Evolutionary conservation across 306 rosid genomes (phyloP).

Genomic region (Vicia faba): DNA sequence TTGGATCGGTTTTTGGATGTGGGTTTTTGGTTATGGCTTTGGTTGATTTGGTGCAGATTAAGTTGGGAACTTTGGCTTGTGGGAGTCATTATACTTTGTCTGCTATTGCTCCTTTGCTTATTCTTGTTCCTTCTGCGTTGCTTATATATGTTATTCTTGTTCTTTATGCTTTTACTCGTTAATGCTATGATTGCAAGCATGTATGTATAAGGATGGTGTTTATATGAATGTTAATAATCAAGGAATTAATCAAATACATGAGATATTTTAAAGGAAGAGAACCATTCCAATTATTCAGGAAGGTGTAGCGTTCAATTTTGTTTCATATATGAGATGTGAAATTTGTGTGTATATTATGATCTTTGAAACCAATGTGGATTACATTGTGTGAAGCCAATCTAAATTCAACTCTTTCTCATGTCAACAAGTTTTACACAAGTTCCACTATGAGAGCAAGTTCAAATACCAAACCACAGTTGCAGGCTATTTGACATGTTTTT

Average conservation of each 20-base stretch:
- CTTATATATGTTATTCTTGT: constrained; percentile 64
- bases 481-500: no score
- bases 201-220: not conserved
- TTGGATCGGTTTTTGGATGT: constrained; percentile 77
- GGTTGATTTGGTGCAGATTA: constrained; percentile 77
- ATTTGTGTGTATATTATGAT: no score
- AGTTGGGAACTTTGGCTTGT: constrained; percentile 72
- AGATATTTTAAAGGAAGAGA: constrained; percentile 11
- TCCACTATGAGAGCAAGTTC: not conserved
- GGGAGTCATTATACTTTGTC: constrained; percentile 58
- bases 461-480: not conserved
- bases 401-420: no score
- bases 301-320: constrained; percentile 3
- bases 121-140: constrained; percentile 74
- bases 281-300: not conserved
- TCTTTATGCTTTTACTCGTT: constrained; percentile 70
- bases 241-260: not conserved
- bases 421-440: not conserved
- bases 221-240: constrained; percentile 6
- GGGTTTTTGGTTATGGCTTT: constrained; percentile 83
- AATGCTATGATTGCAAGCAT: not conserved
- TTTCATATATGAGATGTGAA: not conserved
- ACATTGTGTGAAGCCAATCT: no score
- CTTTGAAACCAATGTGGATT: no score
- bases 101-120: constrained; percentile 69